Evolutionary conservation across 352 stramenopile genomes (phyloP).

Genomic region (Pythium phragmitis): DNA sequence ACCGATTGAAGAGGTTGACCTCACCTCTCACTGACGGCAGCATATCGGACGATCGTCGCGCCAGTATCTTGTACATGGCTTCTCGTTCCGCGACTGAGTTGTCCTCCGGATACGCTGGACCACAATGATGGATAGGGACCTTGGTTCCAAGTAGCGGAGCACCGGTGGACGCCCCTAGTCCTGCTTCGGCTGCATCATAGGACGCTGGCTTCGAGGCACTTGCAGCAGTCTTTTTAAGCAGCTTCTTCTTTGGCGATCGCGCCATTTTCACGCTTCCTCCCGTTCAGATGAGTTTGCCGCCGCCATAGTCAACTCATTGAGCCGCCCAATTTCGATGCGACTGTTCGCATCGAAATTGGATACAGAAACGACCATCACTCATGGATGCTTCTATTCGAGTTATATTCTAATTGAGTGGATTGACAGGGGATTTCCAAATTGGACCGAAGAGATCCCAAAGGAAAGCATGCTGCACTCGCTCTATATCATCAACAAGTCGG

Average conservation of each 20-base stretch:
- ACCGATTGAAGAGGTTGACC: slow-evolving; percentile 38
- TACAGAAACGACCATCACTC: slow-evolving; percentile 26
- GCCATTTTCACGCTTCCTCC: slow-evolving; percentile 7
- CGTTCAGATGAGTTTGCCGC: background rate
- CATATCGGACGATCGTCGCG: slow-evolving; percentile 38
- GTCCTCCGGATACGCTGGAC: background rate
- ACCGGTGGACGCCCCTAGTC: background rate
- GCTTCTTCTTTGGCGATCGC: slow-evolving; percentile 9
- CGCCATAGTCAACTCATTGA: background rate
- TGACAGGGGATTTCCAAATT: background rate
- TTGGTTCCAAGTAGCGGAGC: background rate
- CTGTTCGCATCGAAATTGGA: slow-evolving; percentile 3
- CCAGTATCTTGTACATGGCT: slow-evolving; percentile 38
- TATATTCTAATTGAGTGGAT: slow-evolving; percentile 7
- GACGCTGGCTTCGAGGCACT: background rate
- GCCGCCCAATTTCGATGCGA: background rate
- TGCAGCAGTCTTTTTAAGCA: slow-evolving; percentile 18
- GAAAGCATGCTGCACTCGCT: slow-evolving; percentile 88
- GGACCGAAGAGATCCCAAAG: background rate
- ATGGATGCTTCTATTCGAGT: slow-evolving; percentile 1
- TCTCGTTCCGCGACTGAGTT: slow-evolving; percentile 25
- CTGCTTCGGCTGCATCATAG: slow-evolving; percentile 2
- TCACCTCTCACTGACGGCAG: slow-evolving; percentile 39
- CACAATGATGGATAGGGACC: slow-evolving; percentile 9
- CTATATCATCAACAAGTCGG: slow-evolving; percentile 94